Percentiles rank a stretch among this genome's conserved stretches.
Conservation (phyloP, 176 grass and related monocot species). For the Elymus sibiricus region DNA sequence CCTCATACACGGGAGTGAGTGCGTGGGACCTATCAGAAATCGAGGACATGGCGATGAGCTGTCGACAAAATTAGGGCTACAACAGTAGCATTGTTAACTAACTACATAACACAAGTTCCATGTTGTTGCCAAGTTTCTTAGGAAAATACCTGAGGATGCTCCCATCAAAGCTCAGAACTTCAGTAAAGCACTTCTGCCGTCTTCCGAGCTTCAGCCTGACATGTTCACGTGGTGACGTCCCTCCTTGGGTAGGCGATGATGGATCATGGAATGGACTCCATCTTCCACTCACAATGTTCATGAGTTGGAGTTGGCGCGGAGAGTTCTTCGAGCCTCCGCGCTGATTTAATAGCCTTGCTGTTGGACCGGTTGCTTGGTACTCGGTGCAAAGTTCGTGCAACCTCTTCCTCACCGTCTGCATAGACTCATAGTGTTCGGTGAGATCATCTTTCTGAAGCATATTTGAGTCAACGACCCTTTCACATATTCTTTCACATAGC, state of each 20-base stretch:
- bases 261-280: conserved; percentile 70
- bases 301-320: conserved; percentile 54
- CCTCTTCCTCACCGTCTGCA: conserved; percentile 74
- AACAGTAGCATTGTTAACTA: neutral
- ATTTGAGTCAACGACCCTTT: conserved; percentile 55
- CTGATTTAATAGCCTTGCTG: conserved; percentile 67
- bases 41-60: neutral
- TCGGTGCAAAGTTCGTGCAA: conserved; percentile 78
- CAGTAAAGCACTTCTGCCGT: conserved; percentile 56
- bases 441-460: conserved; percentile 71
- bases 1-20: conserved; percentile 68
- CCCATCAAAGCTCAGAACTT: conserved; percentile 91
- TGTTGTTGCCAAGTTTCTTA: neutral
- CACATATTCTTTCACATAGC: conserved; percentile 79
- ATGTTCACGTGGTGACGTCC: conserved; percentile 28
- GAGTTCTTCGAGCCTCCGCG: conserved; percentile 44
- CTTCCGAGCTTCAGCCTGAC: conserved; percentile 51
- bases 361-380: conserved; percentile 82
- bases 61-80: neutral
- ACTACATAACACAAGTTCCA: neutral
- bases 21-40: conserved; percentile 52
- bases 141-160: conserved; percentile 72
- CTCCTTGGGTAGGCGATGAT: conserved; percentile 29
- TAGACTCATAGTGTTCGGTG: conserved; percentile 58
- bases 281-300: conserved; percentile 66